A percentile compares a stretch with the other conserved stretches of the same genome.
phyloP scores from a whole-genome alignment of 202 grass and related monocot species.

The Carex arenaria region DNA sequence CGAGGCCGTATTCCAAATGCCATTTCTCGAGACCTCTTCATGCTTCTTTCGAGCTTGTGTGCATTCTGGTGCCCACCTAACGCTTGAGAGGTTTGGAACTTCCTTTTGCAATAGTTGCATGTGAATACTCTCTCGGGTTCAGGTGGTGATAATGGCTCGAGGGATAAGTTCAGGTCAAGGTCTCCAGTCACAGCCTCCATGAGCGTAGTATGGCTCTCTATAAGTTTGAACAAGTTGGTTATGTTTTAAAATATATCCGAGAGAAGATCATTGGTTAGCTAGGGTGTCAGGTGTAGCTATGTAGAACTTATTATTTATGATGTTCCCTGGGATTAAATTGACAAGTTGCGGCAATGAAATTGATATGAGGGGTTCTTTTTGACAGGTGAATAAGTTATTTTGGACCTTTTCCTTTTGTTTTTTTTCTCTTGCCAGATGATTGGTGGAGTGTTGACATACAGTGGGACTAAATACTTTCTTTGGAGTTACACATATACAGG shows the following conservation, averaged over 20 bases:
- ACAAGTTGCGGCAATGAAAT: constrained; percentile 10
- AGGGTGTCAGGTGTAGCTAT: background rate
- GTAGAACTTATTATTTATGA: background rate
- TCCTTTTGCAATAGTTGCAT: constrained; percentile 26
- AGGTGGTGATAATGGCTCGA: background rate
- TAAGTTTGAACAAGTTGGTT: background rate
- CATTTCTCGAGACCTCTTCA: constrained; percentile 13
- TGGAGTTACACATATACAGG: too few species aligned
- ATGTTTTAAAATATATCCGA: background rate
- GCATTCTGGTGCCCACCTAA: constrained; percentile 24
- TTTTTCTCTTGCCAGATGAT: background rate
- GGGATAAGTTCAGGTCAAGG: constrained; percentile 2
- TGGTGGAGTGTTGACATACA: background rate
- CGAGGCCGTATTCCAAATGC: background rate
- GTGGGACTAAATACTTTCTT: background rate
- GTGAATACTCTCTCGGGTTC: constrained; percentile 13
- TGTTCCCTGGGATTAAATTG: background rate
- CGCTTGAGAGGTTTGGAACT: constrained; percentile 24
- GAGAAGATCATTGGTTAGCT: background rate
- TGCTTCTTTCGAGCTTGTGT: constrained; percentile 24
- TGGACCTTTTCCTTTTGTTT: constrained; percentile 11
- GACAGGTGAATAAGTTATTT: background rate
- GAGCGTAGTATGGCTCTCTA: background rate
- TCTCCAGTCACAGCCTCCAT: constrained; percentile 3
- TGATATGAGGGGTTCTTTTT: constrained; percentile 6